phyloP scores from a whole-genome alignment of 2,329 filamentous ascomycete genomes.

The Pseudomassariella vexata region DNA sequence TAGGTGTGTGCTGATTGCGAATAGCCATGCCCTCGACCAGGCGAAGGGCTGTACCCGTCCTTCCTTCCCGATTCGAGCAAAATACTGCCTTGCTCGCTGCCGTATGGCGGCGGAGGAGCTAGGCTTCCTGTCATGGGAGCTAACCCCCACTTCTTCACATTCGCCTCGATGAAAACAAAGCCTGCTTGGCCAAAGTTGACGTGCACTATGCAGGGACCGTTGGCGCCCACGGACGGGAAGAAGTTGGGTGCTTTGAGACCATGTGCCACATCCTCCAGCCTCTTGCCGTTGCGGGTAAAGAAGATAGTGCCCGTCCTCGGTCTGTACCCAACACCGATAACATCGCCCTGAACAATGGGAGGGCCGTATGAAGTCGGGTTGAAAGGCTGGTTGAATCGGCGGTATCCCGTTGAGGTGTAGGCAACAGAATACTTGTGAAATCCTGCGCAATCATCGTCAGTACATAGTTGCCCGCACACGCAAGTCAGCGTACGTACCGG shows the following conservation, averaged over 20 bases:
- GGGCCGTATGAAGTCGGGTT: conserved; percentile 74
- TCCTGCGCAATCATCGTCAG: too few relatives aligned
- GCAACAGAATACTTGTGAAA: conserved; percentile 91
- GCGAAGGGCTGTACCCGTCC: conserved; percentile 42
- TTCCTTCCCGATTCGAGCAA: conserved; percentile 80
- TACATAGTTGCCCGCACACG: conserved; percentile 16
- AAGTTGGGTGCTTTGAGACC: conserved; percentile 94
- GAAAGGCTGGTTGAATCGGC: conserved; percentile 92
- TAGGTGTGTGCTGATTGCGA: conserved; percentile 40
- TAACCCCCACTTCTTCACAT: conserved; percentile 99
- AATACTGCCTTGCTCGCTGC: conserved; percentile 94
- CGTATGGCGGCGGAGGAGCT: conserved; percentile 92
- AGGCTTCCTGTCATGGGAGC: conserved; percentile 93
- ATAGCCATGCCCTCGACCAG: conserved; percentile 36
- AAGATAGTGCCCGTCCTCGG: conserved; percentile 93
- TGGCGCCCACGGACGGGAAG: conserved; percentile 95
- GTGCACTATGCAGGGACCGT: conserved; percentile 85
- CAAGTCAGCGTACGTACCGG: too few relatives aligned
- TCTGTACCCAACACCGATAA: conserved; percentile 91
- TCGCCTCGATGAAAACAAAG: conserved; percentile 98
- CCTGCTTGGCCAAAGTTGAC: conserved; percentile 98
- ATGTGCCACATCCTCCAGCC: conserved; percentile 88
- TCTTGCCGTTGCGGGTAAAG: conserved; percentile 97
- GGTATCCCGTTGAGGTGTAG: conserved; percentile 81
- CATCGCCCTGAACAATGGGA: conserved; percentile 83